Conservation (phyloP, 2,329 filamentous ascomycete species). For the Juglanconis sp. region DNA sequence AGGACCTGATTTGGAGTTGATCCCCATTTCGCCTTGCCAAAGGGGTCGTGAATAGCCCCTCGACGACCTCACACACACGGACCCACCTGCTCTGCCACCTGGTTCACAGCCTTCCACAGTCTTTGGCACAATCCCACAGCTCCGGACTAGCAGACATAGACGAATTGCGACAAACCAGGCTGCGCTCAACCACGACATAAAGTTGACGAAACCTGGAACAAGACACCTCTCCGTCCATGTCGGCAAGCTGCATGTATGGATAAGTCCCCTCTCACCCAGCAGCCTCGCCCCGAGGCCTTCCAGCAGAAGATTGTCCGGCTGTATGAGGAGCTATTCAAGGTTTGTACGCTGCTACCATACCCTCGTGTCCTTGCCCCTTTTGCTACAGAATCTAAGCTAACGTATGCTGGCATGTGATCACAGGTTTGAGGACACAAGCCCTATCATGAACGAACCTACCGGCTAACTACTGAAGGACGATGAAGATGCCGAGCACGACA, state of each 20-base stretch:
- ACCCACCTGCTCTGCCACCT: not conserved
- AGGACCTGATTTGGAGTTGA: too few species aligned
- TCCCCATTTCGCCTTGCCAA: not conserved
- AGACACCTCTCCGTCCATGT: constrained; percentile 2
- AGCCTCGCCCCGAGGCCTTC: constrained; percentile 84
- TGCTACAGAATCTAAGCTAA: not conserved
- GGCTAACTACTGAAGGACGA: constrained; percentile 14
- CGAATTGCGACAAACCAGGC: too few species aligned
- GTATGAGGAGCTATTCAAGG: constrained; percentile 81
- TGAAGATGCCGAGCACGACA: constrained; percentile 60
- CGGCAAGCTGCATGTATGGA: constrained; percentile 57
- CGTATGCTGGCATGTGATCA: constrained; percentile 13
- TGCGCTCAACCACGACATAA: not conserved
- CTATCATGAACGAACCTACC: constrained; percentile 2
- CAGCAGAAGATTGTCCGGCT: constrained; percentile 91
- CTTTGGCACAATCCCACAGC: too few species aligned
- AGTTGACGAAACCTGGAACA: not conserved
- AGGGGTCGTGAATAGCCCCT: not conserved
- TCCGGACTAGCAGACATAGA: too few species aligned
- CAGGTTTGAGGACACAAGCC: constrained; percentile 12
- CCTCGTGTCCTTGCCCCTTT: not conserved
- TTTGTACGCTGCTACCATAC: constrained; percentile 30
- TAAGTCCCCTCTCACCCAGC: constrained; percentile 87
- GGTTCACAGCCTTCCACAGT: too few species aligned
- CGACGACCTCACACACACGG: not conserved